Percentiles rank a stretch among this genome's conserved stretches.
Conservation (phyloP, 208 protist genomes). For the Trypanosoma boissoni region DNA sequence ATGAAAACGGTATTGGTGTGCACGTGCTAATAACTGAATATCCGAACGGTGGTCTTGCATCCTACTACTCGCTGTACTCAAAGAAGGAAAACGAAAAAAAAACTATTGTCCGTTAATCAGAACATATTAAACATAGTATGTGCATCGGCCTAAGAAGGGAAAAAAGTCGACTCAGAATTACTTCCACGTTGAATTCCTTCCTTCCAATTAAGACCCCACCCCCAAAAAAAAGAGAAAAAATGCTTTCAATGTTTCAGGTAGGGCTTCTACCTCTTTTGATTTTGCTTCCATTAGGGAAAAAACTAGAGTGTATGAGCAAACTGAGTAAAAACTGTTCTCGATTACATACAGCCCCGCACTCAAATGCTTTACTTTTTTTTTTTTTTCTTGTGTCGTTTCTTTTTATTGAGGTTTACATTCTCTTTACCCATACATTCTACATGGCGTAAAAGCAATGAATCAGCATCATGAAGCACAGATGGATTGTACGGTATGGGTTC, state of each 20-base stretch:
- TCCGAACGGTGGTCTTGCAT: constrained; percentile 55
- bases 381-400: constrained; percentile 5
- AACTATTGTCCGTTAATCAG: no score
- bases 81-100: constrained; percentile 4
- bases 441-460: constrained; percentile 45
- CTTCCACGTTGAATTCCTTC: no score
- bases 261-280: no score
- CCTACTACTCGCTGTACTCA: constrained; percentile 2
- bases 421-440: constrained; percentile 31
- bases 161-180: no score
- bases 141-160: no score
- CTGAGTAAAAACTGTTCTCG: background rate
- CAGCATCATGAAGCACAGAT: constrained; percentile 34
- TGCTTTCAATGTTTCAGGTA: no score
- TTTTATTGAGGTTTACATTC: constrained; percentile 21
- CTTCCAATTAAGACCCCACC: background rate
- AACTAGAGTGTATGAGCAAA: background rate
- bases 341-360: background rate
- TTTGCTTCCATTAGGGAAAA: no score
- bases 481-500: constrained; percentile 34
- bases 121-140: no score
- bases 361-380: constrained; percentile 10
- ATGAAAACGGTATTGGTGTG: constrained; percentile 75
- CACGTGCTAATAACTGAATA: constrained; percentile 65
- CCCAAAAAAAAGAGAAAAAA: background rate